Base-by-base conservation (phyloP, 345 rosid species). In the Eucalyptus erythrocorys region DNA sequence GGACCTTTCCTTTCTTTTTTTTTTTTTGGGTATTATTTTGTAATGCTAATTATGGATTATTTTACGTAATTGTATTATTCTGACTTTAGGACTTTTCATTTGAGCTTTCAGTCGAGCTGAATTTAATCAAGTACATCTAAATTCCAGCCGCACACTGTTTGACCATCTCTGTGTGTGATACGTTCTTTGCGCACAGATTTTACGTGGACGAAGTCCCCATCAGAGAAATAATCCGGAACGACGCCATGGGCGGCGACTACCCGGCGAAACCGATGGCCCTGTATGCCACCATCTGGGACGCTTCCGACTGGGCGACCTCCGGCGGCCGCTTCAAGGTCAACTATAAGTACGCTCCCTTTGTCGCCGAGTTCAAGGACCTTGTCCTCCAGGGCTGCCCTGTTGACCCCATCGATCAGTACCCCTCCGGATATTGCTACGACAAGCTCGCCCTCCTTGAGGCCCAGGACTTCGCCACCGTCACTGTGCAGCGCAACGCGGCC, bases 281-380 rank as follows among this genome's bases (percentile, higher is more conserved):
- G 32, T 97, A 97, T 50, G 97, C 99, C 24, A 97, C 99, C 3
- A 96, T 97, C n/a, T 98, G 99, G 99, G 99, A 98, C 45, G 99
- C 96, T 13, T 97, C 99, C 1, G 93, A 88, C 84, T 98, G 99
- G 99, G 99, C 99, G 22, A 97, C 99, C 11, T 90, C 94, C 2
- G 99, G 99, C 4, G 99, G 99, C 2, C 94, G 91, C 88, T 90
- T 89, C 92, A 95, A 95, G 89, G 99, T 93, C 5, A 90, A 98
- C 68, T 96, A 98, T 90, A 93, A 93, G 85, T 98, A 91, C 88
- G 94, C 98, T 5, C 99, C 99, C 3, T 98, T 98, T 68, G 89
- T 92, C 4, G 92, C 98, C 24, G 98, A 96, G 40, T 98, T 94
- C 64, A 95, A 92, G 88, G 95, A 94, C 12, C 90, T 98, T 16